Conservation (phyloP, 1,284 basidiomycete genomes). For the Ganoderma boninense region DNA sequence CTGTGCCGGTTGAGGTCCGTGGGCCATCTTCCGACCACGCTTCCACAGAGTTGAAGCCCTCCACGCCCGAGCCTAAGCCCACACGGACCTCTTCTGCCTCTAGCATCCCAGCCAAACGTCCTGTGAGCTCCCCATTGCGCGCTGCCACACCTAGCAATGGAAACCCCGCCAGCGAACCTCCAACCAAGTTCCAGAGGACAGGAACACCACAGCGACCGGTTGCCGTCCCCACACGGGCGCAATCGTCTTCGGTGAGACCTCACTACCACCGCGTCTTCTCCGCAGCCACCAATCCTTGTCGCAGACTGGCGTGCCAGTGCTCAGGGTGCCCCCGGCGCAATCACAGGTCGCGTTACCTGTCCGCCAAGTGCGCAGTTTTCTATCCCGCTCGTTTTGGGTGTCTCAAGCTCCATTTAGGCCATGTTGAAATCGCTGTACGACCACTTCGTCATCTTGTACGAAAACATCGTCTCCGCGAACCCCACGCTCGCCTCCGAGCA, state of each 20-base stretch:
- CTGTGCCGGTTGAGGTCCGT: conserved; percentile 49
- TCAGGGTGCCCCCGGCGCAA: conserved; percentile 68
- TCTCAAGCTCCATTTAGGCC: conserved; percentile 48
- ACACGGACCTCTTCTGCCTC: conserved; percentile 24
- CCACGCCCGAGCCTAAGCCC: conserved; percentile 20
- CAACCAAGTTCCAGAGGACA: conserved; percentile 65
- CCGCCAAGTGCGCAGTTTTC: conserved; percentile 63
- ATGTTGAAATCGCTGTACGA: conserved; percentile 78
- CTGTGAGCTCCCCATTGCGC: conserved; percentile 32
- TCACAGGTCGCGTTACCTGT: conserved; percentile 73
- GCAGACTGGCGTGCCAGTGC: conserved; percentile 70
- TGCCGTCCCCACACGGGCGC: conserved; percentile 50
- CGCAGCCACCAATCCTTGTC: background rate
- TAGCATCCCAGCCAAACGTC: conserved; percentile 44
- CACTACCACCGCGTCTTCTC: background rate
- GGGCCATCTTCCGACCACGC: conserved; percentile 28
- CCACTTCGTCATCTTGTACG: conserved; percentile 74
- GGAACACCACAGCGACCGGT: conserved; percentile 50
- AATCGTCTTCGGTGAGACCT: conserved; percentile 44
- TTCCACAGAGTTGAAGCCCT: conserved; percentile 22
- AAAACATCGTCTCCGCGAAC: conserved; percentile 55
- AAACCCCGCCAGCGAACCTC: conserved; percentile 52
- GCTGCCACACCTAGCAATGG: conserved; percentile 28
- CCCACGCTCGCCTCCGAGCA: conserved; percentile 75
- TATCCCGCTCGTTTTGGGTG: background rate